Evolutionary conservation across 306 rosid species (phyloP), one percentile per base, ranked within the genome.

Genomic region (Vigna trinervia): DNA sequence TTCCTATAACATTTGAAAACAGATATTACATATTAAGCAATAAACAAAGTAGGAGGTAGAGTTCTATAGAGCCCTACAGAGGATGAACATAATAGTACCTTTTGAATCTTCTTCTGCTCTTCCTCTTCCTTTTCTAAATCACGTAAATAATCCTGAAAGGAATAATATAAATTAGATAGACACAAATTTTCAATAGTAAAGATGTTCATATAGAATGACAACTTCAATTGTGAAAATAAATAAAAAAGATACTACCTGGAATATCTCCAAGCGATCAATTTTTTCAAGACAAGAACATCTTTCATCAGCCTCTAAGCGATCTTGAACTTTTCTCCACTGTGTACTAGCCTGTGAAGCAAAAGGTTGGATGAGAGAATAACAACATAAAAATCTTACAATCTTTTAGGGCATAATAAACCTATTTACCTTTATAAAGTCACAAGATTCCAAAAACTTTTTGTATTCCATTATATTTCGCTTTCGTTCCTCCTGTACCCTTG

Each of bases 261-360:
- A 94, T 81, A 87, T 80, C 45, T 94, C 97, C 84, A 92, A 76
- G 60, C 94, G 97, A 39, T 90, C 94, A 32, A 90, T 84, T 85
- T 94, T 94, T 83, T 94, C 97, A 80, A 94, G 97, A 73, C 93
- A 76, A 34, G 89, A 85, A 75, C 97, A 94, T 85, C 97, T 89
- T 82, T 91, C 98, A 69, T 94, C 98, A 76, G 92, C 94, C 87
- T 92, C 96, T 73, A 94, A 71, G 75, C 91, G 96, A 46, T 94
- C 98, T 85, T 94, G 96, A 87, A 94, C 91, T 85, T 92, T 94
- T 62, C 98, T 86, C 97, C 97, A 94, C 85, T 94, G 98, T 72
- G 89, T 90, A 86, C 77, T 89, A 81, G 96, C 94, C 98, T 94
- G 70, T 57, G 39, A 61, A 76, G 74, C 32, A 74, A 72, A 60